Evolutionary conservation across 257 asterid genomes (phyloP).

Genomic region (Linaria vulgaris): DNA sequence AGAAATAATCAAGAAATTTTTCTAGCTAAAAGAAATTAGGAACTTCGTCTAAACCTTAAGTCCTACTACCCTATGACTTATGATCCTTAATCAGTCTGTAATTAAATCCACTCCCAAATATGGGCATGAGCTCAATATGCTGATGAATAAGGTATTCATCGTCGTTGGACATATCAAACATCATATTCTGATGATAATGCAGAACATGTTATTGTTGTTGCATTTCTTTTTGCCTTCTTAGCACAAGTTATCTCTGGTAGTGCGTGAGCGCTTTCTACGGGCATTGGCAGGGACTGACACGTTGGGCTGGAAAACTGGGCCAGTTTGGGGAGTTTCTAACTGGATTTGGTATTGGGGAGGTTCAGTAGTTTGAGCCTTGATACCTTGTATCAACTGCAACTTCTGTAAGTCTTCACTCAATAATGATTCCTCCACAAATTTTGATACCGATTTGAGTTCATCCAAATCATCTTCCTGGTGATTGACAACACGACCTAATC

Average conservation of each 20-base stretch:
- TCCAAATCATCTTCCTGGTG: conserved; percentile 84
- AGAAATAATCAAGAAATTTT: conserved; percentile 17
- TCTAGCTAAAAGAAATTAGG: too few relatives aligned
- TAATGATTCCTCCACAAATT: conserved; percentile 78
- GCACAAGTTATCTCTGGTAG: conserved; percentile 75
- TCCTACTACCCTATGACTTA: too few relatives aligned
- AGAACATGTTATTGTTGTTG: conserved; percentile 45
- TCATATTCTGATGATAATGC: conserved; percentile 46
- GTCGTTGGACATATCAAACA: conserved; percentile 61
- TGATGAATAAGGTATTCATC: conserved; percentile 91
- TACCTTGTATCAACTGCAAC: conserved; percentile 61
- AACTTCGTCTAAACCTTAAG: too few relatives aligned
- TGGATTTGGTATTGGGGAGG: conserved; percentile 47
- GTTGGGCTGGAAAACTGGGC: conserved; percentile 40
- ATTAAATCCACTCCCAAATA: conserved; percentile 59
- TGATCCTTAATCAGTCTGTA: too few relatives aligned
- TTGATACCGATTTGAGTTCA: conserved; percentile 91
- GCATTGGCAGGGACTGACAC: conserved; percentile 80
- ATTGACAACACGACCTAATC: too few relatives aligned
- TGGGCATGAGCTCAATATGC: conserved; percentile 58
- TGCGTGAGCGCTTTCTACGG: conserved; percentile 93
- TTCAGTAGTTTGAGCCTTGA: conserved; percentile 42
- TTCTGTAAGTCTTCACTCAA: conserved; percentile 69
- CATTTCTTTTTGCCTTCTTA: conserved; percentile 81
- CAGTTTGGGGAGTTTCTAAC: conserved; percentile 38